phyloP scores from a whole-genome alignment of 306 rosid species.

The Amphicarpaea edgeworthii region DNA sequence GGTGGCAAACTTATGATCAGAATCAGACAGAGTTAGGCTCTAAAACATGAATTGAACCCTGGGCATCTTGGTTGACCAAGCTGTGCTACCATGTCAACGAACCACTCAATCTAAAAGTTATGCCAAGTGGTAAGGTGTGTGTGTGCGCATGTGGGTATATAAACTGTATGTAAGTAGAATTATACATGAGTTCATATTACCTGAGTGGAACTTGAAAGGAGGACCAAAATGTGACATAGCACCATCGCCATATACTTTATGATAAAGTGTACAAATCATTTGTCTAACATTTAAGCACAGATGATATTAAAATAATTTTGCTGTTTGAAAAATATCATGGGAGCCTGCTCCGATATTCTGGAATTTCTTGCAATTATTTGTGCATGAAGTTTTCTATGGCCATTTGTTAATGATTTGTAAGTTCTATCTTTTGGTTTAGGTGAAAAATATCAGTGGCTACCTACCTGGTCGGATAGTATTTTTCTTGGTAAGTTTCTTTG shows the following conservation, averaged over 20 bases:
- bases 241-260: slow-evolving; percentile 9
- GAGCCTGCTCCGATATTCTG: not conserved
- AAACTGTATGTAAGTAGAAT: slow-evolving; percentile 5
- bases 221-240: not conserved
- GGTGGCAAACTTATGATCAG: slow-evolving; percentile 1
- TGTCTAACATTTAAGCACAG: slow-evolving; percentile 17
- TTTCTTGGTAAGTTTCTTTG: slow-evolving; percentile 80
- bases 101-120: not conserved
- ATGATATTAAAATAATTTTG: slow-evolving; percentile 15
- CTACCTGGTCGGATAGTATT: slow-evolving; percentile 96
- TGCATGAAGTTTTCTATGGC: slow-evolving; percentile 20
- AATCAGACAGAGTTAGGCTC: slow-evolving; percentile 12
- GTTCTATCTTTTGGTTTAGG: slow-evolving; percentile 63
- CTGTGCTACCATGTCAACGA: not conserved
- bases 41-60: not conserved
- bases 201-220: slow-evolving; percentile 3
- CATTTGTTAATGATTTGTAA: slow-evolving; percentile 33
- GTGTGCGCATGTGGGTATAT: too few relatives aligned
- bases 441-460: slow-evolving; percentile 96
- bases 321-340: slow-evolving; percentile 1
- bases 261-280: not conserved
- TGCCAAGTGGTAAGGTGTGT: not conserved
- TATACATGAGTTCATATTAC: not conserved
- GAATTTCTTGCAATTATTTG: slow-evolving; percentile 33
- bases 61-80: slow-evolving; percentile 4